A percentile compares a stretch with the other conserved stretches of the same genome.
Conservation (phyloP, 257 asterid species). For the Plantago elongata region DNA sequence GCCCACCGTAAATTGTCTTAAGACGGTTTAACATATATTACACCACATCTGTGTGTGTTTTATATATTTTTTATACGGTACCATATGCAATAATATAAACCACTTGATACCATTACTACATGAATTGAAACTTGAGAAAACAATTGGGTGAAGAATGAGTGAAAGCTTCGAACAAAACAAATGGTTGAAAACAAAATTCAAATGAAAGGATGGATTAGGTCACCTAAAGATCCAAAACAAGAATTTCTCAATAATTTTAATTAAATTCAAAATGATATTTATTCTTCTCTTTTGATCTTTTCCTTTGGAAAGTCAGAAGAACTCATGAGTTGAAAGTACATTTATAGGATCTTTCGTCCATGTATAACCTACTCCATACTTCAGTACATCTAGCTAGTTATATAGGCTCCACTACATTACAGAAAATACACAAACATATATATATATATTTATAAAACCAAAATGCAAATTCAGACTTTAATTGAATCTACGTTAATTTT, state of each 20-base stretch:
- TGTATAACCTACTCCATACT: constrained; percentile 11
- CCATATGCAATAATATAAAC: too few relatives aligned
- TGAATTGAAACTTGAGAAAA: too few relatives aligned
- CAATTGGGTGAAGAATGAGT: too few relatives aligned
- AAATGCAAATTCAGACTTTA: background rate
- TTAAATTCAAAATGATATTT: background rate
- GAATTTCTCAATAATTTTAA: constrained; percentile 11
- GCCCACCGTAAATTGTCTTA: too few relatives aligned
- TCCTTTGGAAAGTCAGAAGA: constrained; percentile 35
- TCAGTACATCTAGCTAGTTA: constrained; percentile 3
- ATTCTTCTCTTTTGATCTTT: constrained; percentile 20
- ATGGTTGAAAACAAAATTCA: background rate
- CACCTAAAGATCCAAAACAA: constrained; percentile 15
- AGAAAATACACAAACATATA: background rate
- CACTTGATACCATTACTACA: too few relatives aligned
- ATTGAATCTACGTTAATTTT: background rate
- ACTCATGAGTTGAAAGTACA: constrained; percentile 17
- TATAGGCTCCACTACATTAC: background rate
- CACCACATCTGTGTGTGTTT: too few relatives aligned
- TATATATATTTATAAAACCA: background rate
- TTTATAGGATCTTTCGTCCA: background rate
- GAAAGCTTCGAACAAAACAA: too few relatives aligned
- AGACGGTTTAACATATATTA: too few relatives aligned
- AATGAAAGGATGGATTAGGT: background rate
- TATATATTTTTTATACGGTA: too few relatives aligned